Percentiles rank a stretch among this genome's conserved stretches.
phyloP scores from a whole-genome alignment of 495 filamentous ascomycete species.

The Aspergillus campestris region DNA sequence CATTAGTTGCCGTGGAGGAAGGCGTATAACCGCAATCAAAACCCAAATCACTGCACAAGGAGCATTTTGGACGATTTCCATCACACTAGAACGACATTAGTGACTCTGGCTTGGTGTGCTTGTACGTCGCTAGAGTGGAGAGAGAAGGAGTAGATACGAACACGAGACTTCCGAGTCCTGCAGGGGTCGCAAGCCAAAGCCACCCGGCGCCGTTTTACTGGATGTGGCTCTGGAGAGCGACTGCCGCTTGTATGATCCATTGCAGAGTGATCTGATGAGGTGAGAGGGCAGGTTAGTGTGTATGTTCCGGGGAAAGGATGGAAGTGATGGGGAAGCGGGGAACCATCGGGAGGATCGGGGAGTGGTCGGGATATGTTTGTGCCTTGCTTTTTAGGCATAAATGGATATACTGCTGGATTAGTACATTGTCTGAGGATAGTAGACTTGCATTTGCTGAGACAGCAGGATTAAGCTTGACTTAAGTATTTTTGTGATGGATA shows the following conservation, averaged over 20 bases:
- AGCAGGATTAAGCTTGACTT: too few relatives aligned
- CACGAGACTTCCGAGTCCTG: conserved; percentile 37
- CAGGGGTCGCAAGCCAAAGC: conserved; percentile 38
- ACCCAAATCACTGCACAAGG: conserved; percentile 31
- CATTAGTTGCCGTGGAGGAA: conserved; percentile 27
- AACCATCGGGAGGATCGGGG: neutral
- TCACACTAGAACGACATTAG: conserved; percentile 26
- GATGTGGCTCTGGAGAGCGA: neutral
- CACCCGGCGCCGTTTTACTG: conserved; percentile 26
- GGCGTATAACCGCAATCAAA: conserved; percentile 40
- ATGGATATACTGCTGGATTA: neutral
- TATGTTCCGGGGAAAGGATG: neutral
- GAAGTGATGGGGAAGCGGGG: neutral
- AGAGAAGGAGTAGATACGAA: conserved; percentile 9
- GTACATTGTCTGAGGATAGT: neutral
- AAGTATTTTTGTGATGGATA: too few relatives aligned
- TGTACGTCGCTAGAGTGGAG: too few relatives aligned
- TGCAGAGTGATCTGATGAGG: neutral
- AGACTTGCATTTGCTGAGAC: too few relatives aligned
- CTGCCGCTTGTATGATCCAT: too few relatives aligned
- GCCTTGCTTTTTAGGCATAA: neutral
- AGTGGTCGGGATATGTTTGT: neutral
- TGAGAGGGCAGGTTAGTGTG: neutral
- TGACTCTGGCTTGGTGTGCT: neutral
- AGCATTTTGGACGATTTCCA: conserved; percentile 38